Conservation (phyloP, 208 protist genomes). For the Leishmania guyanensis region DNA sequence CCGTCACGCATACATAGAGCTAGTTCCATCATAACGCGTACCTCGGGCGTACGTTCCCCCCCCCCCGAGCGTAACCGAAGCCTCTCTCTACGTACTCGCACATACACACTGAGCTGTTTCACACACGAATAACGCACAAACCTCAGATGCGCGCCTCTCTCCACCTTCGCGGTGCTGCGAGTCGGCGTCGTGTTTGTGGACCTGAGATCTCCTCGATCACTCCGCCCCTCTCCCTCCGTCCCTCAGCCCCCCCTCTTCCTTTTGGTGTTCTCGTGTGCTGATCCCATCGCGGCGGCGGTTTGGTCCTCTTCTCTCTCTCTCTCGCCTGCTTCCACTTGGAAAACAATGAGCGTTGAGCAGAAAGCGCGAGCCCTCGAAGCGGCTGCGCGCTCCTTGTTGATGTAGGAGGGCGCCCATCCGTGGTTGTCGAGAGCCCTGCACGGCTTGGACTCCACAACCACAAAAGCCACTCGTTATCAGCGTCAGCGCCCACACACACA, state of each 20-base stretch:
- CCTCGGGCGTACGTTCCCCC: neutral
- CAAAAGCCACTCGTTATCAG: neutral
- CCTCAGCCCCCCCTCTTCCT: neutral
- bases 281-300: neutral
- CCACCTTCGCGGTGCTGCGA: neutral
- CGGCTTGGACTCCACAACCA: neutral
- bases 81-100: neutral
- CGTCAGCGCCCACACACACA: neutral
- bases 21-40: neutral
- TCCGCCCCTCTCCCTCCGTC: neutral
- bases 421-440: neutral
- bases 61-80: neutral
- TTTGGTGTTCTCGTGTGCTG: neutral
- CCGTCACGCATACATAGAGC: neutral
- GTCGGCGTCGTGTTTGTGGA: neutral
- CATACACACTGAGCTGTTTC: neutral
- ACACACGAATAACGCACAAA: neutral
- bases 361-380: neutral
- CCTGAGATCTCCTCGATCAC: neutral
- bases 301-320: neutral
- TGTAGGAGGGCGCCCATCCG: neutral
- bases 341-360: neutral
- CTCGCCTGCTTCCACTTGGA: neutral
- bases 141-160: neutral
- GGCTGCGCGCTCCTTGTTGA: neutral